Conservation (phyloP, 768 basidiomycete genomes). For the Rhodotorula sphaerocarpa region DNA sequence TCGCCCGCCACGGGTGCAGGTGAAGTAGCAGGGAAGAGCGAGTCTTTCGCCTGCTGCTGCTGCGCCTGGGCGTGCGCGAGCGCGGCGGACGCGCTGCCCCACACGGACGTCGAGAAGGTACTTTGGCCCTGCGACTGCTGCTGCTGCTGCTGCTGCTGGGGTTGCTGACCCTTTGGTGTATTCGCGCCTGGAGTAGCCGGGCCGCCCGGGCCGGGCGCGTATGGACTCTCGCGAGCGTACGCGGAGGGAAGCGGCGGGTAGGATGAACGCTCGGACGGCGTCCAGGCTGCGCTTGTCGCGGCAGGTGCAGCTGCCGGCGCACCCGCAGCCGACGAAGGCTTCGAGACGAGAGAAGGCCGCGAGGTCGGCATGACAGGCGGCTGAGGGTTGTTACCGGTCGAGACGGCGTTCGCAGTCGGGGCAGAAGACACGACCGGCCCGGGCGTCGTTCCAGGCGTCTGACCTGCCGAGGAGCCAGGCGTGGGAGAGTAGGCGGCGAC, state of each 20-base stretch:
- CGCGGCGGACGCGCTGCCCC: not conserved
- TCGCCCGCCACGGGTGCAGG: too few species aligned
- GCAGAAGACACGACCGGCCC: too few species aligned
- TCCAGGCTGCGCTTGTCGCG: not conserved
- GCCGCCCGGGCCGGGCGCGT: conserved; percentile 8
- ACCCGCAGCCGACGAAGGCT: not conserved
- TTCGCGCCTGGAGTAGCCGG: not conserved
- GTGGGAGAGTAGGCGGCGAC: conserved; percentile 11
- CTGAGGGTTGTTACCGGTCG: not conserved
- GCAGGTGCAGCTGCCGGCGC: not conserved
- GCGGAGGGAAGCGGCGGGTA: conserved; percentile 33
- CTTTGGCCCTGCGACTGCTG: not conserved
- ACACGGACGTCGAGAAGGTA: conserved; percentile 1
- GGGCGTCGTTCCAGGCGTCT: not conserved
- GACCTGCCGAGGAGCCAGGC: not conserved
- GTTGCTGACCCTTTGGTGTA: not conserved
- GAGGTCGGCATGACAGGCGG: conserved; percentile 16
- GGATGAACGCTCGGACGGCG: not conserved
- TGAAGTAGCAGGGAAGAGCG: not conserved
- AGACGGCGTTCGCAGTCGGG: not conserved
- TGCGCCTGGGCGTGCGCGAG: not conserved
- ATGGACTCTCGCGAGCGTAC: conserved; percentile 30
- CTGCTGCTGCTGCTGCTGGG: not conserved
- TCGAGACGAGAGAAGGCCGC: not conserved
- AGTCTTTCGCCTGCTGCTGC: not conserved